Base-by-base conservation (phyloP, 805 yeast genomes). In the Kluyveromyces aestuarii region DNA sequence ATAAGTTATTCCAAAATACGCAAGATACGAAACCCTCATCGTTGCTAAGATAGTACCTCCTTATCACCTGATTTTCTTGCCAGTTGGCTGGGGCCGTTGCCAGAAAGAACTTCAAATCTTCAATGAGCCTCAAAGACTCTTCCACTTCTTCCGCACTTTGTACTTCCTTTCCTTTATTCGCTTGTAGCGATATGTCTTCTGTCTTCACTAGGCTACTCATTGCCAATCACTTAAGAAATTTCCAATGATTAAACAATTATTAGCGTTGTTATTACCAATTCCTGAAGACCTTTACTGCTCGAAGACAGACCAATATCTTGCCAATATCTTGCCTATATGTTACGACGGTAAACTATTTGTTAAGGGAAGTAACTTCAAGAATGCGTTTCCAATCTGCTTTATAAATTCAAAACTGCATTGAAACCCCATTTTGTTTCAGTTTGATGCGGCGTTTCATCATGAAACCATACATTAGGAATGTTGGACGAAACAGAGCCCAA, bases 81-180 rank as follows among this genome's bases (percentile, higher is more conserved):
- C 97, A 91, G 59, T 84, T 85, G 5, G 93, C 91, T 0, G 99
- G 98, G 0, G 98, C 98, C 0, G 96, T 87, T 2, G 88, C 87
- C 42, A 91, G 70, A 60, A 91, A 91, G 67, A 84, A 84, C 70
- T 88, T 87, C 55, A 90, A 67, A 60, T 86, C 93, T 54, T 84
- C 89, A 21, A 84, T 81, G 43, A 81, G 69, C 48, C 82, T 70
- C 45, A 83, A 64, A 11, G 84, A 74, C 58, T 80, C 86, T 48
- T 73, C 75, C 2, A 70, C 62, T 41, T 60, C 59, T 27, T 57
- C 60, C 0, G 60, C 55, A 2, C 59, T 27, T 19, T 39, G 43
- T 27, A 27, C 30, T 13, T 36, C 13, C 1, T 11, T 44, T 11
- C 37, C 45, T 14, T 38, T 48, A 18, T 42, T 44, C 13, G 38